phyloP scores from a whole-genome alignment of 176 grass and related monocot genomes.

The Dactylis glomerata region DNA sequence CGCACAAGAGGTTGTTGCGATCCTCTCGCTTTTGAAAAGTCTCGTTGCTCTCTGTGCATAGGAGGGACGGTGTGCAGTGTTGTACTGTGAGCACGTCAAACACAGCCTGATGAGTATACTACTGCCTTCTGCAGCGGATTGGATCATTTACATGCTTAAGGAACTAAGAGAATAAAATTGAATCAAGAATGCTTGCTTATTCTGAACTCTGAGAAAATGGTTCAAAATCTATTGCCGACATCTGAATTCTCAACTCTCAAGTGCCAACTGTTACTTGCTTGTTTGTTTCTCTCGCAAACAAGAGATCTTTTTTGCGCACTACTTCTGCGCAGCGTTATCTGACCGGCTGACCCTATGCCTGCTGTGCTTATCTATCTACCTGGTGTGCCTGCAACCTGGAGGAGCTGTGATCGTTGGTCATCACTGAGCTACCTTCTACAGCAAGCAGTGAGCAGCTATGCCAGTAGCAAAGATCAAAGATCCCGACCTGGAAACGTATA shows the following conservation, averaged over 20 bases:
- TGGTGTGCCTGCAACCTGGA: not conserved
- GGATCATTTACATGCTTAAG: not conserved
- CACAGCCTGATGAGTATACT: not conserved
- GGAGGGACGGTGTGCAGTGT: not conserved
- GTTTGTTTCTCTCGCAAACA: not conserved
- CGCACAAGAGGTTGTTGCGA: constrained; percentile 13
- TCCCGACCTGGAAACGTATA: not conserved
- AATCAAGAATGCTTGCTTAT: not conserved
- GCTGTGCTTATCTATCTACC: not conserved
- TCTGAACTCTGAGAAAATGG: too few species aligned
- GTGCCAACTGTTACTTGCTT: not conserved
- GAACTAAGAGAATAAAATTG: not conserved
- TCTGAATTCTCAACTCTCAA: not conserved
- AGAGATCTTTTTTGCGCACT: not conserved
- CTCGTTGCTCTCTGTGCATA: not conserved
- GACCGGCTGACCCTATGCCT: not conserved
- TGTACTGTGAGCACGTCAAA: not conserved
- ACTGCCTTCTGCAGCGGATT: not conserved
- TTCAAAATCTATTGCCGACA: not conserved
- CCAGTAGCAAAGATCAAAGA: constrained; percentile 12
- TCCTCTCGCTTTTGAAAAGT: constrained; percentile 14
- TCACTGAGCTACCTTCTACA: not conserved
- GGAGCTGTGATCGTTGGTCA: not conserved
- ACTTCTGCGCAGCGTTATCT: not conserved
- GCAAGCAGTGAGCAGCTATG: not conserved